Base-by-base conservation (phyloP, 2,329 filamentous ascomycete species). In the Fusarium xyrophilum region DNA sequence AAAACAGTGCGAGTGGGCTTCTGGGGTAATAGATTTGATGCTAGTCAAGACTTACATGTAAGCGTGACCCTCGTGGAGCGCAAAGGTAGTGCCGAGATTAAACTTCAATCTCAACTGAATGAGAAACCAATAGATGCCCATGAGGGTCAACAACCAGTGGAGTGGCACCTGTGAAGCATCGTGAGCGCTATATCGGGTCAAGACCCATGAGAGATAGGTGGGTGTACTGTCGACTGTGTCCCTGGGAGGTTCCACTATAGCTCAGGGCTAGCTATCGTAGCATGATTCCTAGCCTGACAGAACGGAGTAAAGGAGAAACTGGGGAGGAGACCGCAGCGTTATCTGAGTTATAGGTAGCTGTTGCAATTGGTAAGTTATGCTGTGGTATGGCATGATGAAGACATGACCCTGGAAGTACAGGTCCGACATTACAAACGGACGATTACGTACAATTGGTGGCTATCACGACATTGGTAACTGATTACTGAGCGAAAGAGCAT, bases 1-100 rank as follows among this genome's bases (percentile, higher is more conserved):
- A 60, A 58, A 70, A 69, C 62, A 66, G 69, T 70, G 71, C 65
- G 71, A 68, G 71, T 73, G 71, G 71, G 65, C 59, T 57, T 57
- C 55, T 69, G 71, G 71, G 71, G 69, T 73, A 73, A 67, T 38
- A 56, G 39, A 48, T 47, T 47, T 42, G 46, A 33, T 54, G 51
- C 54, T 61, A 60, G 56, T 56, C 36, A 47, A 36, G 36, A 56
- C 59, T 54, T 35, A 51, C n/a, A 43, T 33, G 36, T n/a, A 64
- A 39, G 38, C 35, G 33, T 51, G 44, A 33, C 44, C 56, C 23
- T 44, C 46, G 25, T 42, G 56, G 58, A 54, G 46, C 58, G 39
- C 25, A 60, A 53, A 57, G 51, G 33, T 54, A 65, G 51, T 55
- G 63, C 64, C 63, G 63, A 63, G 55, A 51, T 57, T 35, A 65